A percentile compares a stretch with the other conserved stretches of the same genome.
phyloP scores from a whole-genome alignment of 164 flowering plant species.

The Magnolia sinica region DNA sequence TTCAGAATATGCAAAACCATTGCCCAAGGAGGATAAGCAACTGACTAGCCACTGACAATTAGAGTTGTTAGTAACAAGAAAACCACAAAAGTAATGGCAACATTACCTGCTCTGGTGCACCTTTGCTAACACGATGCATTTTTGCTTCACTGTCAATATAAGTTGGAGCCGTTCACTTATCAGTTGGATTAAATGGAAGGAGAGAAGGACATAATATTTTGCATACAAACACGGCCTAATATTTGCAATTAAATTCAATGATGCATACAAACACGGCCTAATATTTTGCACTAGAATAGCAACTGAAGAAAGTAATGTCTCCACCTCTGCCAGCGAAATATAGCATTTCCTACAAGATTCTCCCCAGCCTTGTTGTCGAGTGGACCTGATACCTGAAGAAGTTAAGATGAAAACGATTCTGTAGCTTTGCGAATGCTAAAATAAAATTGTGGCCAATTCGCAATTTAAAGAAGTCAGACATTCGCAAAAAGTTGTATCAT shows the following conservation, averaged over 20 bases:
- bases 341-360: slow-evolving; percentile 60
- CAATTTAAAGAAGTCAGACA: too few species aligned
- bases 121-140: slow-evolving; percentile 95
- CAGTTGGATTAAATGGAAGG: slow-evolving; percentile 95
- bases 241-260: too few species aligned
- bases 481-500: too few species aligned
- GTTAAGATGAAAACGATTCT: slow-evolving; percentile 34
- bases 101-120: slow-evolving; percentile 94
- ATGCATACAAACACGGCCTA: too few species aligned
- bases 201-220: slow-evolving; percentile 19
- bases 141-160: slow-evolving; percentile 65
- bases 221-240: too few species aligned
- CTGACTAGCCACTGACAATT: too few species aligned
- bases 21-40: too few species aligned
- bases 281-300: neutral
- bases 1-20: too few species aligned
- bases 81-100: slow-evolving; percentile 7
- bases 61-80: neutral
- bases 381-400: slow-evolving; percentile 66
- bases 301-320: neutral
- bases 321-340: slow-evolving; percentile 93
- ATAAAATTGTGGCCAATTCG: neutral
- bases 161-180: slow-evolving; percentile 89
- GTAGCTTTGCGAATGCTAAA: neutral
- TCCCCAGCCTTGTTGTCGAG: slow-evolving; percentile 61